Conservation (phyloP, 495 filamentous ascomycete species). For the Neurospora tetrasperma region DNA sequence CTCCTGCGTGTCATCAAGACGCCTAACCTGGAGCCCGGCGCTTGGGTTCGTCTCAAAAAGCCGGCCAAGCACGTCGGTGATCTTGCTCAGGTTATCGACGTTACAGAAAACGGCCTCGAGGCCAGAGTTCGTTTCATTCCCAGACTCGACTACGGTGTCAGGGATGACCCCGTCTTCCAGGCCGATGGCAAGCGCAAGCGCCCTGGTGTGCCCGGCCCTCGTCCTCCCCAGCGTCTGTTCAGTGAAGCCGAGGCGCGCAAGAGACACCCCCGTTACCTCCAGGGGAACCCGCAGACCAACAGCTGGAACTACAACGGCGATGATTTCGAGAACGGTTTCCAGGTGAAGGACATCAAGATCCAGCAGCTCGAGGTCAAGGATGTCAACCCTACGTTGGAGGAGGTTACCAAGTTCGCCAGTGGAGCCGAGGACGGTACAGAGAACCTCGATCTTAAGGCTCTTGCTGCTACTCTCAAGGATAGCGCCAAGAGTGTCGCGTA, state of each 20-base stretch:
- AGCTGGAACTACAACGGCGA: slow-evolving; percentile 77
- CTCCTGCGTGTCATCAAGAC: slow-evolving; percentile 81
- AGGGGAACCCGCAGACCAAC: slow-evolving; percentile 52
- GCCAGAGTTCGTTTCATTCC: slow-evolving; percentile 81
- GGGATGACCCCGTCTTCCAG: slow-evolving; percentile 51
- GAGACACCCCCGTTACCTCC: slow-evolving; percentile 64
- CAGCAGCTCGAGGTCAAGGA: slow-evolving; percentile 71
- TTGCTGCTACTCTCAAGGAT: slow-evolving; percentile 78
- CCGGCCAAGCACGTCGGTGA: slow-evolving; percentile 76
- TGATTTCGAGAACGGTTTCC: slow-evolving; percentile 84
- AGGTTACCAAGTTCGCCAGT: slow-evolving; percentile 87
- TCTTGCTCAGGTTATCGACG: slow-evolving; percentile 86
- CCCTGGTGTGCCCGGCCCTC: slow-evolving; percentile 42
- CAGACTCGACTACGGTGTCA: slow-evolving; percentile 79
- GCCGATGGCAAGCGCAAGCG: slow-evolving; percentile 72
- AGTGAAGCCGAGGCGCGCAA: slow-evolving; percentile 90
- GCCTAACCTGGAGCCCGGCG: slow-evolving; percentile 73
- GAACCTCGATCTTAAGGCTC: slow-evolving; percentile 80
- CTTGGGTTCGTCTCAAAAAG: slow-evolving; percentile 82
- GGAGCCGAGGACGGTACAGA: slow-evolving; percentile 84
- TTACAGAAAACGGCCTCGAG: slow-evolving; percentile 84
- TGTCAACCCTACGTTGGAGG: slow-evolving; percentile 88
- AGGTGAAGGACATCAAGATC: slow-evolving; percentile 88
- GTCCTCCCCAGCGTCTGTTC: slow-evolving; percentile 88
- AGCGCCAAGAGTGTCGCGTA: slow-evolving; percentile 68